Base-by-base conservation (phyloP, 176 grass and related monocot species). In the Triticum aestivum region DNA sequence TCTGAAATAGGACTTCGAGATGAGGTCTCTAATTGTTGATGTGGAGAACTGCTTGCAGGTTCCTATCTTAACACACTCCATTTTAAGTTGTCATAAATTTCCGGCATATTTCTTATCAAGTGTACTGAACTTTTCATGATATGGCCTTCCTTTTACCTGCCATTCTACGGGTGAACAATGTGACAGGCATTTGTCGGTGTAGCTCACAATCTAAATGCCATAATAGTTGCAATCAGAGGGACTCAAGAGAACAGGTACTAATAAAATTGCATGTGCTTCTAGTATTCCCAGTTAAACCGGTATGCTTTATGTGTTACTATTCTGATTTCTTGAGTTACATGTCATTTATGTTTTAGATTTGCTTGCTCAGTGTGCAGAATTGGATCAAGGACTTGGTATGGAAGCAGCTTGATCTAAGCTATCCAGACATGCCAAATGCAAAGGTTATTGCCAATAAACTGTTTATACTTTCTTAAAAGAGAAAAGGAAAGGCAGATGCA, bases 241-340 rank as follows among this genome's bases (percentile, higher is more conserved):
- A 98, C 96, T 87, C 96, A 98, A 92, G 93, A 94, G 75, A 94
- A 98, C 79, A 98, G 96, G 96, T 96, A 87, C 70, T 83, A 13
- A 38, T 13, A 10, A 52, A 37, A 77, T 52, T 78, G 37, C 61
- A 82, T 49, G 41, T 12, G 49, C 61, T 82, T 87, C 18, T 65
- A 65, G 5, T 5, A 4, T 30, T 77, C 5, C 61, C 34, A 9
- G 9, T 52, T 6, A 54, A 23, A 17, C 34, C 39, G 4, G 41
- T 63, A 38, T 47, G 21, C 34, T 30, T 56, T 64, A 8, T 17
- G 27, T 9, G 20, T 44, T 54, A 20, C 34, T 69, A 21, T 23
- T 61, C 21, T 61, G 15, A 76, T 54, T 81, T 76, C 61, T 51
- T 42, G 32, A 23, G 71, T 69, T 34, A 83, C 14, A 30, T 54